Evolutionary conservation across 164 flowering plant genomes (phyloP).

Genomic region (Magnolia kwangsiensis): DNA sequence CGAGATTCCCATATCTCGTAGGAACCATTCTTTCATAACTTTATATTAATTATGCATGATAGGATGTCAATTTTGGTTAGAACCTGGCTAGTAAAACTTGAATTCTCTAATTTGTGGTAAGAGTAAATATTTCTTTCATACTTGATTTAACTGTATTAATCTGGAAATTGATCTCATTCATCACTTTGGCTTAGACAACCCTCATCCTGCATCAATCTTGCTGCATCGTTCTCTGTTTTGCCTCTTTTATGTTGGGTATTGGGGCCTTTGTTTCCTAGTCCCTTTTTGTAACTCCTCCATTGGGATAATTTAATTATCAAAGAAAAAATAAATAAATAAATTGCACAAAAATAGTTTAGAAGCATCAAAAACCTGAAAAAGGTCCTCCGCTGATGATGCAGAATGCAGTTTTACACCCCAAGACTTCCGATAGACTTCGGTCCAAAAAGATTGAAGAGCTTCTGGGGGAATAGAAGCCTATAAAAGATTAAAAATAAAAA

Average conservation of each 20-base stretch:
- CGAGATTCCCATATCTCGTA: too few relatives aligned
- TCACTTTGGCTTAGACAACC: too few relatives aligned
- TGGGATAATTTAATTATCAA: too few relatives aligned
- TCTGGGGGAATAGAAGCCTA: conserved; percentile 71
- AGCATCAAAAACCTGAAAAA: conserved; percentile 54
- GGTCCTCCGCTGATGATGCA: conserved; percentile 53
- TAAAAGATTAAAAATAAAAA: neutral
- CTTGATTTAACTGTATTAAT: too few relatives aligned
- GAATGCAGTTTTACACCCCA: conserved; percentile 61
- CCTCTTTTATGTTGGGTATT: neutral
- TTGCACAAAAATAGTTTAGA: neutral
- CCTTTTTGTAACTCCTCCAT: neutral
- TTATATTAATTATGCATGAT: too few relatives aligned
- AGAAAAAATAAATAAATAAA: neutral
- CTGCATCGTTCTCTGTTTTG: neutral
- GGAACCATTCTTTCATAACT: too few relatives aligned
- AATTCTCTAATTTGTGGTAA: too few relatives aligned
- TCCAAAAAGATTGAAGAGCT: conserved; percentile 68
- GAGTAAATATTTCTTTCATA: too few relatives aligned
- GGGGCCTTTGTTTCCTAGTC: neutral
- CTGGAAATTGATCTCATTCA: too few relatives aligned
- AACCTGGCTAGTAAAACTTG: too few relatives aligned
- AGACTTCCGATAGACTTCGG: conserved; percentile 44
- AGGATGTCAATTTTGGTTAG: too few relatives aligned
- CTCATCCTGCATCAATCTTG: neutral